Percentiles rank a stretch among this genome's conserved stretches.
Evolutionary conservation across 768 basidiomycete species (phyloP).

Genomic region (Mycena rebaudengoi): DNA sequence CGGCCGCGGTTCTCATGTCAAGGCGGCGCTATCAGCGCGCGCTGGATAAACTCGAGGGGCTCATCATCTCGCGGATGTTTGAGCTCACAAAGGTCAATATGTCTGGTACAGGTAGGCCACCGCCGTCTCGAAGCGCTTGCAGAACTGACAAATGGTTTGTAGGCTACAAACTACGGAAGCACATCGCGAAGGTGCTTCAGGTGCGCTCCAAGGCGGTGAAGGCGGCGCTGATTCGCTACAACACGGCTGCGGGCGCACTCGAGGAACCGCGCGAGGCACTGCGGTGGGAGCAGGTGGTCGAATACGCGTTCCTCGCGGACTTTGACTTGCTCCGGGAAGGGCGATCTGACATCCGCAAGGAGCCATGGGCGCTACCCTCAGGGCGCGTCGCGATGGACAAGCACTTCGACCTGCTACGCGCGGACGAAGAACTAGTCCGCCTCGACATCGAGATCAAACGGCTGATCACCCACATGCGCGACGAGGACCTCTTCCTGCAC

Average conservation of each 20-base stretch:
- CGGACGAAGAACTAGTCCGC: constrained; percentile 19
- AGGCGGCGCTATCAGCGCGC: constrained; percentile 10
- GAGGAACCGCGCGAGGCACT: too few species aligned
- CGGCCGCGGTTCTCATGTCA: not conserved
- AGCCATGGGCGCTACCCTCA: constrained; percentile 24
- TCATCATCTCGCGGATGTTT: constrained; percentile 26
- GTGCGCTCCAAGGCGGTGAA: constrained; percentile 25
- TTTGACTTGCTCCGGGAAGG: constrained; percentile 26
- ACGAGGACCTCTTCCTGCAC: not conserved
- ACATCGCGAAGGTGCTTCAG: constrained; percentile 29
- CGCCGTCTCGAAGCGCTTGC: too few species aligned
- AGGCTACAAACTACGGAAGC: constrained; percentile 31
- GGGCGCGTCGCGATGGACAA: constrained; percentile 18
- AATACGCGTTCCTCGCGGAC: constrained; percentile 31
- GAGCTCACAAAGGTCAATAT: constrained; percentile 29
- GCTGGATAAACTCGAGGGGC: too few species aligned
- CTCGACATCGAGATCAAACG: not conserved
- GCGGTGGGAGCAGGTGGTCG: constrained; percentile 35
- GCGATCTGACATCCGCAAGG: constrained; percentile 15
- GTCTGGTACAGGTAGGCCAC: constrained; percentile 20
- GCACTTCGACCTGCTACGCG: constrained; percentile 24
- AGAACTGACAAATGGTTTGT: not conserved
- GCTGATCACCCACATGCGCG: not conserved
- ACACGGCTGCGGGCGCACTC: constrained; percentile 18
- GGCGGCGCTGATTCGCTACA: constrained; percentile 23